Conservation (phyloP, 1,284 basidiomycete genomes). For the Volvariella surrecta region DNA sequence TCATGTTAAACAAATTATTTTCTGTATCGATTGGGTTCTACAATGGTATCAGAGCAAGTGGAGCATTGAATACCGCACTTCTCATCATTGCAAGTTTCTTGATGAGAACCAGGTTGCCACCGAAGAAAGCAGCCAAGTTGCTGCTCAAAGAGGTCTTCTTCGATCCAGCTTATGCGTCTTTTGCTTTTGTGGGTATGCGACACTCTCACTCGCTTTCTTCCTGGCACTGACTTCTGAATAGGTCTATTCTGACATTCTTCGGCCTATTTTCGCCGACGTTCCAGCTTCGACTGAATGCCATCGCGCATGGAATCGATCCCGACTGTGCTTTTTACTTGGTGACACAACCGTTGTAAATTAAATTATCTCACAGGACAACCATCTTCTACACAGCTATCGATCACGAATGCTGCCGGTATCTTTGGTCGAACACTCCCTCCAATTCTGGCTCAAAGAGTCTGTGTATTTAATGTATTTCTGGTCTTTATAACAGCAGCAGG, state of each 20-base stretch:
- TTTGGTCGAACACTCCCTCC: constrained; percentile 37
- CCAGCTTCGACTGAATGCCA: constrained; percentile 42
- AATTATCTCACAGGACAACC: neutral
- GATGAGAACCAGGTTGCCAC: constrained; percentile 30
- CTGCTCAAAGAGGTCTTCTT: constrained; percentile 8
- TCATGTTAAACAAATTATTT: constrained; percentile 16
- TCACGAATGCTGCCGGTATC: constrained; percentile 38
- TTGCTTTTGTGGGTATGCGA: constrained; percentile 7
- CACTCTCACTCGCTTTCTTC: too few relatives aligned
- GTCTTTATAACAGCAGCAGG: constrained; percentile 11
- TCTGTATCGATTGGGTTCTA: constrained; percentile 19
- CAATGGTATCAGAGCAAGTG: constrained; percentile 24
- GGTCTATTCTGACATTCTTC: constrained; percentile 9
- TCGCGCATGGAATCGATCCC: constrained; percentile 30
- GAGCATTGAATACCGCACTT: constrained; percentile 20
- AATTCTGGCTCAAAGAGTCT: constrained; percentile 31
- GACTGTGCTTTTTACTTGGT: constrained; percentile 41
- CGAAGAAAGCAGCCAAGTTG: constrained; percentile 18
- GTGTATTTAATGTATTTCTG: constrained; percentile 24
- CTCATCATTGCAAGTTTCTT: constrained; percentile 28
- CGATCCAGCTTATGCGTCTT: constrained; percentile 2
- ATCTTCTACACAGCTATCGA: constrained; percentile 20
- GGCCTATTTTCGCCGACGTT: constrained; percentile 35
- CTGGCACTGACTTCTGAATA: neutral
- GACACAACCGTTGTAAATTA: constrained; percentile 16